phyloP scores from a whole-genome alignment of 495 filamentous ascomycete genomes.

The Sphaerosporella brunnea region DNA sequence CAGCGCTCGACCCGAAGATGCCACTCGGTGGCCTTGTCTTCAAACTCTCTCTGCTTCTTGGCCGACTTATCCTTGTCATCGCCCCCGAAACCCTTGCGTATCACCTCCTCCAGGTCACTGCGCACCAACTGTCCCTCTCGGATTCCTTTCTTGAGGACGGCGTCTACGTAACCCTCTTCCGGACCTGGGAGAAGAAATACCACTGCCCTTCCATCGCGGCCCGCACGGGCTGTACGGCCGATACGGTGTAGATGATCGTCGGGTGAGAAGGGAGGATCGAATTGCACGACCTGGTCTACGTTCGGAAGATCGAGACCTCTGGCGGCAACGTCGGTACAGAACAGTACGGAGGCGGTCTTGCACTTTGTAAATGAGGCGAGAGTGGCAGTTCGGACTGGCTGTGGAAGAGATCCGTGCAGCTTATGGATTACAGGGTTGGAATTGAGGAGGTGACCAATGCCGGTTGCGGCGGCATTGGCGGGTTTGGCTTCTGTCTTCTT shows the following conservation, averaged over 20 bases:
- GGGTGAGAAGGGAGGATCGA: slow-evolving; percentile 80
- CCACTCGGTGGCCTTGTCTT: slow-evolving; percentile 55
- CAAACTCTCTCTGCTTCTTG: slow-evolving; percentile 38
- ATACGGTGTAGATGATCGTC: slow-evolving; percentile 92
- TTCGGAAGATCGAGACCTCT: slow-evolving; percentile 86
- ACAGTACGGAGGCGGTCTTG: slow-evolving; percentile 57
- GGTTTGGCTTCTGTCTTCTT: not conserved
- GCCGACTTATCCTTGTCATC: slow-evolving; percentile 18
- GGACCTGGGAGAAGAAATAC: slow-evolving; percentile 64
- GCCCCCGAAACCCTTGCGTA: slow-evolving; percentile 36
- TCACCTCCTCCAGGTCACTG: slow-evolving; percentile 32
- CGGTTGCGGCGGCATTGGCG: slow-evolving; percentile 1
- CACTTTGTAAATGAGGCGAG: slow-evolving; percentile 51
- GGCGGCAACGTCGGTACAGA: slow-evolving; percentile 52
- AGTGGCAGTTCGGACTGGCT: slow-evolving; percentile 68
- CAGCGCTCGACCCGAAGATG: slow-evolving; percentile 59
- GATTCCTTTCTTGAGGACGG: slow-evolving; percentile 20
- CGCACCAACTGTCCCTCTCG: slow-evolving; percentile 14
- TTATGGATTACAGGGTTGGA: slow-evolving; percentile 50
- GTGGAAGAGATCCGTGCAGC: slow-evolving; percentile 84
- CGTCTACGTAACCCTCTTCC: slow-evolving; percentile 74
- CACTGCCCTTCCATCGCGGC: slow-evolving; percentile 66
- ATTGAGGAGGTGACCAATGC: slow-evolving; percentile 26
- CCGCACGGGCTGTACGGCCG: slow-evolving; percentile 80
- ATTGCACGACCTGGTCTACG: slow-evolving; percentile 82